Conservation (phyloP, 2,329 filamentous ascomycete genomes). For the Dothidotthia symphoricarpi region DNA sequence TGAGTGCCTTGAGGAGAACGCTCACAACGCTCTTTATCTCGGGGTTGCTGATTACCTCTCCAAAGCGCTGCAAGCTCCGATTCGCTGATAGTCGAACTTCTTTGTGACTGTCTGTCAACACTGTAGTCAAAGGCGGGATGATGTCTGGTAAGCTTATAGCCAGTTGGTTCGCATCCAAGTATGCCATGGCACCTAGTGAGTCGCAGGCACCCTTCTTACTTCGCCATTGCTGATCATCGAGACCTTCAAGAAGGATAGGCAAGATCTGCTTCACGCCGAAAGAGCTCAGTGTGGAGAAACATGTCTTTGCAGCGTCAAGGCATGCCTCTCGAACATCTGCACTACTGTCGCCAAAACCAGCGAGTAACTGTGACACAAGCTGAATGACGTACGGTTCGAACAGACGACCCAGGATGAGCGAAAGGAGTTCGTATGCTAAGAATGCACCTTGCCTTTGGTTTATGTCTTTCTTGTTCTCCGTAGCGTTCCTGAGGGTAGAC, state of each 20-base stretch:
- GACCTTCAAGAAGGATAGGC: constrained; percentile 83
- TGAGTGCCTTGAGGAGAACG: constrained; percentile 91
- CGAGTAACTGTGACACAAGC: constrained; percentile 85
- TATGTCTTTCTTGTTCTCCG: constrained; percentile 93
- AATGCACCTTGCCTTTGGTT: constrained; percentile 86
- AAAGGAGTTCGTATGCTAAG: constrained; percentile 86
- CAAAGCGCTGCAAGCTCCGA: constrained; percentile 93
- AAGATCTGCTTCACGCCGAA: constrained; percentile 94
- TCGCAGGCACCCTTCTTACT: constrained; percentile 98
- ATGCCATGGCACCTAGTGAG: constrained; percentile 95
- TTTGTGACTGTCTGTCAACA: constrained; percentile 97
- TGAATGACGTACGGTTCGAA: constrained; percentile 98
- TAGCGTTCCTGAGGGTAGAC: constrained; percentile 72
- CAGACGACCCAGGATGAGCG: constrained; percentile 77
- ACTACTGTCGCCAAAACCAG: constrained; percentile 83
- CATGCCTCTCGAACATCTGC: constrained; percentile 90
- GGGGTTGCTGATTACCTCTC: constrained; percentile 96
- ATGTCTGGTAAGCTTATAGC: constrained; percentile 91
- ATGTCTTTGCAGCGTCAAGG: constrained; percentile 88
- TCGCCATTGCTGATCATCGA: constrained; percentile 95
- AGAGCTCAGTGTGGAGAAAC: constrained; percentile 88
- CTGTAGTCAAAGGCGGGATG: constrained; percentile 89
- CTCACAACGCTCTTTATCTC: constrained; percentile 92
- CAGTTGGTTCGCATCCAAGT: constrained; percentile 92
- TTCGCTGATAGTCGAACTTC: constrained; percentile 91